Evolutionary conservation across 805 yeast species (phyloP).

Genomic region (Metschnikowia noctiluminum): DNA sequence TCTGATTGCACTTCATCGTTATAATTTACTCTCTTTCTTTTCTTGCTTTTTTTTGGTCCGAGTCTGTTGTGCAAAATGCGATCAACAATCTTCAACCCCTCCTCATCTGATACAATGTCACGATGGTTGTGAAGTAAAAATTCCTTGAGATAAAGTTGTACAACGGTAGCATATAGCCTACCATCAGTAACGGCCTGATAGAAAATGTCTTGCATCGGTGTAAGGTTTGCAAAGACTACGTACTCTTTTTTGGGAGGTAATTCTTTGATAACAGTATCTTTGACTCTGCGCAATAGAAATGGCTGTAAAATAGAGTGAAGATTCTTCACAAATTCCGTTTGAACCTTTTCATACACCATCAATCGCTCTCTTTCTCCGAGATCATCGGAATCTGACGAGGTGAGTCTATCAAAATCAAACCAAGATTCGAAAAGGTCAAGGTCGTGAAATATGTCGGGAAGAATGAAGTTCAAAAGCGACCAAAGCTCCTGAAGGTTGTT

Average conservation of each 20-base stretch:
- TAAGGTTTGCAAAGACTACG: conserved; percentile 67
- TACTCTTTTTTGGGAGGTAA: conserved; percentile 92
- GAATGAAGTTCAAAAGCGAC: conserved; percentile 85
- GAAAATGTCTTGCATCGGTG: conserved; percentile 59
- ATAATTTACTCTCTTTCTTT: conserved; percentile 3
- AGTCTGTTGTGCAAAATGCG: conserved; percentile 40
- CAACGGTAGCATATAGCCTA: conserved; percentile 42
- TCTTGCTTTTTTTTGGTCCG: conserved; percentile 9
- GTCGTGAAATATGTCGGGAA: conserved; percentile 92
- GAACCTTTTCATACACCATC: conserved; percentile 54
- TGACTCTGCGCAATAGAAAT: conserved; percentile 77
- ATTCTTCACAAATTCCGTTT: conserved; percentile 59
- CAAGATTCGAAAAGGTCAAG: conserved; percentile 86
- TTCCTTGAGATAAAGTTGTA: conserved; percentile 49
- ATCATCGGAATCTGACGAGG: conserved; percentile 13
- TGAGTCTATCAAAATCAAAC: conserved; percentile 76
- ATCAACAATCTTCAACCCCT: conserved; percentile 31
- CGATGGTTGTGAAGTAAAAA: conserved; percentile 43
- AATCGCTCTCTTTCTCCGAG: conserved; percentile 40
- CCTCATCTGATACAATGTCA: conserved; percentile 15
- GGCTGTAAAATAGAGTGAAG: conserved; percentile 88
- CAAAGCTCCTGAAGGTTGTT: conserved; percentile 87
- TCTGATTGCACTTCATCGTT: neutral
- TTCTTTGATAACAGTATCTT: conserved; percentile 59
- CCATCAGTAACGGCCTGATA: conserved; percentile 52